Base-by-base conservation (phyloP, 768 basidiomycete genomes). In the Naganishia vaughanmartiniae region DNA sequence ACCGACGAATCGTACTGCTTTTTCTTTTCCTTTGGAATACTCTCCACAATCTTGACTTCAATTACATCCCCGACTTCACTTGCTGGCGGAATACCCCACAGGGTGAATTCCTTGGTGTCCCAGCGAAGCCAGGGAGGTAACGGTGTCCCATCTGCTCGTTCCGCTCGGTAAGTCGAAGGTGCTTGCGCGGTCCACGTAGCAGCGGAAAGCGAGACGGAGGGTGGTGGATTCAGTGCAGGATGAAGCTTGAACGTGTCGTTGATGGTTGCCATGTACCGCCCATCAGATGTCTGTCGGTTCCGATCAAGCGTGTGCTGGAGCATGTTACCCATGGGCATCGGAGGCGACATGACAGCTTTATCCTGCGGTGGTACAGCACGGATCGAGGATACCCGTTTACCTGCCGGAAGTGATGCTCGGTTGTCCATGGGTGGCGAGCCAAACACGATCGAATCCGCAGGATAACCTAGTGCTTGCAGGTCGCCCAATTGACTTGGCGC, bases 191-290 rank as follows among this genome's bases (percentile, higher is more conserved):
- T 77, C 80, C 80, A 81, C 0, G 80, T 81, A 2, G 79, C 77
- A 17, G 78, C 77, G 4, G 77, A 78, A 4, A 81, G 71, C 0
- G 77, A 78, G 14, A 80, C 78, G 7, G 74, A 73, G 0, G 80
- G 80, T 19, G 80, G 80, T 7, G 80, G 79, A 69, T 76, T 74
- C 65, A 81, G 76, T 24, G 74, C 74, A 4, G 80, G 80, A 66
- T 81, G 80, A 10, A 79, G 78, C 19, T 78, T 79, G 73, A 81
- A 81, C 2, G 78, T 81, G 67, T 81, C 78, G 65, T 80, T 81
- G 60, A 76, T 73, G 4, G 71, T 45, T 0, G 80, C 80, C 7
- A 73, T 67, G 21, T 79, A 73, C 63, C 77, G 66, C 10, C 80
- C 80, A 56, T 80, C 79, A 4, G 48, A 39, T 19, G 74, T 74